A percentile compares a stretch with the other conserved stretches of the same genome.
phyloP scores from a whole-genome alignment of 1,139 yeast species.

The Taiozyma onychis region DNA sequence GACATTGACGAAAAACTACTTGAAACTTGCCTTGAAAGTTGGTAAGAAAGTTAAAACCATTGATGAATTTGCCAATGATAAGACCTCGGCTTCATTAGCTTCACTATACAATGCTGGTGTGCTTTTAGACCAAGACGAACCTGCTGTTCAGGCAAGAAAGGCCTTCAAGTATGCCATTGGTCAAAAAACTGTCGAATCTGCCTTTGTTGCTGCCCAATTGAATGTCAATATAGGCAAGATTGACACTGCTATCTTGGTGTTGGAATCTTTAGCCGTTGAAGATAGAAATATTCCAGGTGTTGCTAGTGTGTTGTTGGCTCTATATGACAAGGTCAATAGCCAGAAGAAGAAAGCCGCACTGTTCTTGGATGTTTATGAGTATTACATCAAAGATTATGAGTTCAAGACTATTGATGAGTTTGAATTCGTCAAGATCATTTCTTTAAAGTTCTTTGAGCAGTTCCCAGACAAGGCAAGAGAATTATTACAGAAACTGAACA shows the following conservation, averaged over 20 bases:
- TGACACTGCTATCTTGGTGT: conserved; percentile 39
- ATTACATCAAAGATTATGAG: conserved; percentile 3
- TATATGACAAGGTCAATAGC: conserved; percentile 39
- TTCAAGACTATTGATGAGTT: conserved; percentile 22
- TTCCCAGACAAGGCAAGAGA: conserved; percentile 22
- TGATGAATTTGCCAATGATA: conserved; percentile 6
- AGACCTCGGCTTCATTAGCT: conserved; percentile 10
- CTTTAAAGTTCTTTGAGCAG: conserved; percentile 39
- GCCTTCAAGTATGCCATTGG: conserved; percentile 26
- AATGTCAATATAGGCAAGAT: conserved; percentile 34
- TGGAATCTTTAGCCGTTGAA: conserved; percentile 33
- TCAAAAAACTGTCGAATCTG: conserved; percentile 30
- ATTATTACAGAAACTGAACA: conserved; percentile 31
- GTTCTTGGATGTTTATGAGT: conserved; percentile 27
- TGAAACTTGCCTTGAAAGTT: conserved; percentile 13
- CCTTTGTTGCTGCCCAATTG: conserved; percentile 42
- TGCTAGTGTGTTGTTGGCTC: conserved; percentile 39
- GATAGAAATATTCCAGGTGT: conserved; percentile 34
- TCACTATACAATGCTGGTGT: conserved; percentile 14
- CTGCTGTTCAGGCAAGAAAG: conserved; percentile 22
- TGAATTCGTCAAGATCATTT: conserved; percentile 41
- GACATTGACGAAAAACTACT: conserved; percentile 16
- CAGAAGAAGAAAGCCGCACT: conserved; percentile 23
- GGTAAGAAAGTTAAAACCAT: conserved; percentile 13
- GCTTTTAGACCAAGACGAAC: conserved; percentile 12